A percentile compares a stretch with the other conserved stretches of the same genome.
Conservation (phyloP, 495 filamentous ascomycete genomes). For the Penicillium simplicissimum region DNA sequence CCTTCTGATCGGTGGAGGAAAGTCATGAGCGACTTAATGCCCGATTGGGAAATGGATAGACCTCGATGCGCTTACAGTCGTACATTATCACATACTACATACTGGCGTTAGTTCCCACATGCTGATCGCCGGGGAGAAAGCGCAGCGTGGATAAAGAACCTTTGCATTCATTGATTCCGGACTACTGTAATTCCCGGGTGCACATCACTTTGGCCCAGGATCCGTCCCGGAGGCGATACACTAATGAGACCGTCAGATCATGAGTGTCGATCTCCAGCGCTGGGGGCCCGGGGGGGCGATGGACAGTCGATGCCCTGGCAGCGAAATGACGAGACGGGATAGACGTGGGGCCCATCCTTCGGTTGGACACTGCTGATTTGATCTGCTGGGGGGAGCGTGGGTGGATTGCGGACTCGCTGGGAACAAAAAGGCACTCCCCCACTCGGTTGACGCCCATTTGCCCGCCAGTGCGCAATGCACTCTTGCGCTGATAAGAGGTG, state of each 20-base stretch:
- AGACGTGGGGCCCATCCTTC: constrained; percentile 11
- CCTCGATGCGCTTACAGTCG: constrained; percentile 1
- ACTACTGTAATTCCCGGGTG: not conserved
- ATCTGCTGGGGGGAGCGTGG: not conserved
- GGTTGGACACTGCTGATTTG: constrained; percentile 5
- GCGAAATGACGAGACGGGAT: constrained; percentile 27
- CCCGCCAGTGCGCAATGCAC: constrained; percentile 6
- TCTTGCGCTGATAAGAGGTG: constrained; percentile 27
- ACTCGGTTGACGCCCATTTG: constrained; percentile 11
- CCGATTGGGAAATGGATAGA: constrained; percentile 22
- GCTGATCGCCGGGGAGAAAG: constrained; percentile 10
- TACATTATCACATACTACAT: not conserved
- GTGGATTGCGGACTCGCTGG: not conserved
- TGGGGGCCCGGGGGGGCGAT: no score
- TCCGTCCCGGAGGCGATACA: not conserved
- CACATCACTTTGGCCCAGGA: not conserved
- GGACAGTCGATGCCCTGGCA: constrained; percentile 16
- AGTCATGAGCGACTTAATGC: constrained; percentile 19
- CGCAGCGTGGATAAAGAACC: no score
- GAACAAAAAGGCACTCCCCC: not conserved
- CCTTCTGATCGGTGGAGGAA: constrained; percentile 22
- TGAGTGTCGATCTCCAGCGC: constrained; percentile 2
- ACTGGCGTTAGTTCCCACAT: constrained; percentile 24
- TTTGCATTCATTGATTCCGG: no score
- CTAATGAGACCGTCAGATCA: constrained; percentile 8